Conservation (phyloP, 768 basidiomycete genomes). For the Phylloporus arenicola region DNA sequence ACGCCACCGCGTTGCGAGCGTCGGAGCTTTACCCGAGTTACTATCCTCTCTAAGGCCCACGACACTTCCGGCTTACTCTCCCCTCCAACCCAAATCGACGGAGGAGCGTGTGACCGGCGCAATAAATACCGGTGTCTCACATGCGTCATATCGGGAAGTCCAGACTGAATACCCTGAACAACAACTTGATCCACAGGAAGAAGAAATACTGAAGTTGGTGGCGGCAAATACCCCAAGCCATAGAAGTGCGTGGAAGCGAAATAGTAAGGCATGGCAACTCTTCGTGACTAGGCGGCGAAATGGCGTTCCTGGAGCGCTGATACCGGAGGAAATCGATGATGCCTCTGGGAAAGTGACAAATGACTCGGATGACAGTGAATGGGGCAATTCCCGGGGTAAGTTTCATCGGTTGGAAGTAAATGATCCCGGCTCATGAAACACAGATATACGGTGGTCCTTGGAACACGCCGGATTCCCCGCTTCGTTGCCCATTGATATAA, state of each 20-base stretch:
- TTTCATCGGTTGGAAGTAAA: background rate
- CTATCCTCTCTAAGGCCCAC: slow-evolving; percentile 57
- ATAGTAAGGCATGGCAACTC: slow-evolving; percentile 58
- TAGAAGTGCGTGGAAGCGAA: slow-evolving; percentile 61
- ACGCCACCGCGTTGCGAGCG: slow-evolving; percentile 27
- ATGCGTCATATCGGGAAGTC: slow-evolving; percentile 1
- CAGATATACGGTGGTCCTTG: slow-evolving; percentile 27
- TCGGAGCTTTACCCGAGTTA: slow-evolving; percentile 47
- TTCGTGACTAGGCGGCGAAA: slow-evolving; percentile 42
- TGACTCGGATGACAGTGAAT: slow-evolving; percentile 20
- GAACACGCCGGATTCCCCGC: slow-evolving; percentile 36
- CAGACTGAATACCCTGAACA: slow-evolving; percentile 21
- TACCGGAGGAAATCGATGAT: slow-evolving; percentile 35
- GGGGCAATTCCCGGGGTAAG: slow-evolving; percentile 26
- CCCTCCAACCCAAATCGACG: slow-evolving; percentile 34
- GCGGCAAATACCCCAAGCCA: slow-evolving; percentile 68
- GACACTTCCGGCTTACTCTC: slow-evolving; percentile 66
- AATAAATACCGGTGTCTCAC: background rate
- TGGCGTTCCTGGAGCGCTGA: slow-evolving; percentile 26
- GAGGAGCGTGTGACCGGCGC: background rate
- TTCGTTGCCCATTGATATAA: slow-evolving; percentile 63
- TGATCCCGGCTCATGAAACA: slow-evolving; percentile 6
- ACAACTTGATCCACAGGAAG: slow-evolving; percentile 39
- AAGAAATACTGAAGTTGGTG: slow-evolving; percentile 55
- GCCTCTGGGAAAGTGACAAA: slow-evolving; percentile 10